Conservation (phyloP, 495 filamentous ascomycete species). For the Annulohypoxylon bovei region DNA sequence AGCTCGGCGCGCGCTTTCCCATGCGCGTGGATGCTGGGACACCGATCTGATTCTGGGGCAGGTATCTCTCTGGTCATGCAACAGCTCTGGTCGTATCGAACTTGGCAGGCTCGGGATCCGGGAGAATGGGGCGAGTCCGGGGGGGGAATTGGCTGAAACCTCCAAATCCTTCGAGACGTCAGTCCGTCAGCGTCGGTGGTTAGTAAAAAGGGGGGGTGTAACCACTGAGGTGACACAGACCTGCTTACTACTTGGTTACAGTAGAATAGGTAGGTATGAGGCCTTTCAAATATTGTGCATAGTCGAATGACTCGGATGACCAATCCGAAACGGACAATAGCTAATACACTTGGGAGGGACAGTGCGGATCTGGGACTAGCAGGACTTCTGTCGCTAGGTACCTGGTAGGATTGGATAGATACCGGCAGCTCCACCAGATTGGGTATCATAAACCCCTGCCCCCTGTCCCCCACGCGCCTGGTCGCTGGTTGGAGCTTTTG, state of each 20-base stretch:
- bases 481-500: not conserved
- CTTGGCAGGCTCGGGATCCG: conserved; percentile 10
- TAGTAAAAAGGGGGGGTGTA: not conserved
- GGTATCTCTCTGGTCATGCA: conserved; percentile 15
- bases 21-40: not conserved
- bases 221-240: not conserved
- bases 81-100: not conserved
- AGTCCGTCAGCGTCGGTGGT: conserved; percentile 17
- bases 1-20: conserved; percentile 6
- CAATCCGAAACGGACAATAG: not conserved
- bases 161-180: conserved; percentile 27
- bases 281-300: not conserved
- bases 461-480: conserved; percentile 6
- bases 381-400: conserved; percentile 22
- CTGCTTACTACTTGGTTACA: not conserved
- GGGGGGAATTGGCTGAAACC: not conserved
- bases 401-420: conserved; percentile 16
- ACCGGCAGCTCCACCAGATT: conserved; percentile 15
- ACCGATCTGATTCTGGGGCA: conserved; percentile 22
- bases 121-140: conserved; percentile 13
- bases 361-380: conserved; percentile 16
- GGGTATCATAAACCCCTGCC: not conserved
- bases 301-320: not conserved
- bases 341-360: not conserved
- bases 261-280: not conserved